phyloP scores from a whole-genome alignment of 1,284 basidiomycete genomes.

The Malassezia japonica region DNA sequence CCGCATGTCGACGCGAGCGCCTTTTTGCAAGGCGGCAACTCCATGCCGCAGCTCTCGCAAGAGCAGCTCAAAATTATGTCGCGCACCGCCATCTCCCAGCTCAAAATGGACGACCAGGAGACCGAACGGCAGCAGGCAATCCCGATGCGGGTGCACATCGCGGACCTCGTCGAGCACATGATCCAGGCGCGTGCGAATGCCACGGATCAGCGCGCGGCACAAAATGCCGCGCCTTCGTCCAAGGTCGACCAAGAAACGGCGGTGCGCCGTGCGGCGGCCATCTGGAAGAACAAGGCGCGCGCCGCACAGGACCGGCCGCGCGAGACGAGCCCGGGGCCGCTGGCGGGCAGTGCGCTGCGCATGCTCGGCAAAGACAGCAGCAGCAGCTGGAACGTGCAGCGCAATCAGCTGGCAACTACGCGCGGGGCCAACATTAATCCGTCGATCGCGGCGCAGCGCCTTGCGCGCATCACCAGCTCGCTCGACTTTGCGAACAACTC shows the following conservation, averaged over 20 bases:
- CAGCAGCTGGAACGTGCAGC: constrained; percentile 9
- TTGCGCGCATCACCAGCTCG: constrained; percentile 36
- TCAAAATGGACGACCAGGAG: constrained; percentile 35
- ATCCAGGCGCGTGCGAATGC: constrained; percentile 16
- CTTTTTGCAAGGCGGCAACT: constrained; percentile 24
- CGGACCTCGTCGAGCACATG: constrained; percentile 34
- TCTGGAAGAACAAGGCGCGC: constrained; percentile 21
- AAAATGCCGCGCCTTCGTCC: not conserved
- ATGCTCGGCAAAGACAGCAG: constrained; percentile 7
- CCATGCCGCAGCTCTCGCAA: not conserved
- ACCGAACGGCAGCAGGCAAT: constrained; percentile 28
- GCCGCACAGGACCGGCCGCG: not conserved
- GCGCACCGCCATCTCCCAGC: constrained; percentile 21
- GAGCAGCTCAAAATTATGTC: constrained; percentile 26
- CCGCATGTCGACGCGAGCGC: constrained; percentile 22
- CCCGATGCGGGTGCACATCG: constrained; percentile 25
- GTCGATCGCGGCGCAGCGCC: constrained; percentile 2
- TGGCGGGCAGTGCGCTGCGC: not conserved
- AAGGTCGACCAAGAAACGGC: constrained; percentile 25
- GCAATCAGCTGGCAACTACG: not conserved
- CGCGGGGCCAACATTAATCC: not conserved
- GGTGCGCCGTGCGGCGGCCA: constrained; percentile 30
- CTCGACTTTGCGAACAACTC: constrained; percentile 46
- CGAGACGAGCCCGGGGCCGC: not conserved
- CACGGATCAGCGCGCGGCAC: not conserved